Conservation (phyloP, 2,329 filamentous ascomycete genomes). For the Polychaeton citri region DNA sequence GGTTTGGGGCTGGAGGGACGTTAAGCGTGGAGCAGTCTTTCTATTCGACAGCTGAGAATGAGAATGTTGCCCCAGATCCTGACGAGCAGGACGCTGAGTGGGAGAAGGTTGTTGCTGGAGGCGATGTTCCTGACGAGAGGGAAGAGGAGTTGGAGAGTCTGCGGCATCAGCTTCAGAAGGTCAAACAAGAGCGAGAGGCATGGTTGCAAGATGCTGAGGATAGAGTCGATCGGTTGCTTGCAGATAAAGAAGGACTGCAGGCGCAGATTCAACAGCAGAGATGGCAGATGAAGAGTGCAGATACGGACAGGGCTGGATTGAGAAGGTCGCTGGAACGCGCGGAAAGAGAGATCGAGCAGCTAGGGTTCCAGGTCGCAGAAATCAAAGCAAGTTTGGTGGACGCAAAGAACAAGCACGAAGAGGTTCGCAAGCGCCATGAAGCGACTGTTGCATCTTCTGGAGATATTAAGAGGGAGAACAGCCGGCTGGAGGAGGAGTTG, state of each 20-base stretch:
- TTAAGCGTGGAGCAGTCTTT: not conserved
- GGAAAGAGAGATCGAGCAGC: constrained; percentile 1
- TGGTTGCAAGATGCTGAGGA: constrained; percentile 21
- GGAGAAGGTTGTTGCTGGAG: not conserved
- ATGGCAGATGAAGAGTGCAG: constrained; percentile 7
- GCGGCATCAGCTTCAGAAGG: constrained; percentile 13
- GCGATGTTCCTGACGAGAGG: constrained; percentile 14
- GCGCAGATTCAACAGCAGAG: constrained; percentile 7
- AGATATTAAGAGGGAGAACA: constrained; percentile 3
- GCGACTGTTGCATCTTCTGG: constrained; percentile 3
- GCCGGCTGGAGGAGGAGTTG: constrained; percentile 6
- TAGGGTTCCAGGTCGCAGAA: not conserved
- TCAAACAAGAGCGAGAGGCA: constrained; percentile 14
- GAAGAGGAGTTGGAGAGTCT: constrained; percentile 19
- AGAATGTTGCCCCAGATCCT: not conserved
- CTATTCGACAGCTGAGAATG: not conserved
- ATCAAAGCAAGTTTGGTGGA: not conserved
- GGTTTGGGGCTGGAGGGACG: not conserved
- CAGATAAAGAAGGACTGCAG: constrained; percentile 17
- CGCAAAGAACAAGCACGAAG: constrained; percentile 2
- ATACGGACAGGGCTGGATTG: constrained; percentile 3
- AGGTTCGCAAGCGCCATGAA: constrained; percentile 1
- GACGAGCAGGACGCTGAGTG: constrained; percentile 1
- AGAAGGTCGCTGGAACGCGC: constrained; percentile 1
- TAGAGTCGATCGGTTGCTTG: constrained; percentile 18